These are phyloP conservation scores for Eutypa lata DNA, from an alignment of 2,329 filamentous ascomycete species.

Conservation along the genomic window DNA sequence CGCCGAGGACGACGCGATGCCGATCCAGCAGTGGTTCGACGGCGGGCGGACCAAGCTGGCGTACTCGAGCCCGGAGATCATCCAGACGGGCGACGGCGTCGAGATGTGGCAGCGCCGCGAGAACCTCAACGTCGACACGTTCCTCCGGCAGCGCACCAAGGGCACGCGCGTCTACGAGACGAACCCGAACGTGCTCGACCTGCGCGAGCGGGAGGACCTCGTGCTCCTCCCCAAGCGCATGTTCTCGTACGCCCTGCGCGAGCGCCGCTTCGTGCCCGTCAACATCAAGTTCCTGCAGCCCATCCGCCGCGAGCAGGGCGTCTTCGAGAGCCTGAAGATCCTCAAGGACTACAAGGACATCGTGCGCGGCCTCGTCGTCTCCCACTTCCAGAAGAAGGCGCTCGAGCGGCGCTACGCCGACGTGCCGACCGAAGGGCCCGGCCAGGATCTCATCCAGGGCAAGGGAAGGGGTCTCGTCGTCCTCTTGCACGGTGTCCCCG, in stretches of 20 bases:
- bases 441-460: slow-evolving; percentile 41
- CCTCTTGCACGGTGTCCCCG: slow-evolving; percentile 44
- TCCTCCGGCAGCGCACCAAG: slow-evolving; percentile 32
- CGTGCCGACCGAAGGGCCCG: slow-evolving; percentile 21
- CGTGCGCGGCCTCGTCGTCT: slow-evolving; percentile 36
- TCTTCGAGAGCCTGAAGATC: slow-evolving; percentile 39
- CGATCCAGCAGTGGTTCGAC: slow-evolving; percentile 37
- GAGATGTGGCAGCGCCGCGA: slow-evolving; percentile 35
- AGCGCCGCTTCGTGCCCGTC: slow-evolving; percentile 36
- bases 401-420: slow-evolving; percentile 31
- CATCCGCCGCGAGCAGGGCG: slow-evolving; percentile 31
- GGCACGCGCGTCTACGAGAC: slow-evolving; percentile 32
- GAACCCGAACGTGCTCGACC: slow-evolving; percentile 22
- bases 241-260: slow-evolving; percentile 38
- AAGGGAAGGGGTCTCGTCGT: slow-evolving; percentile 44
- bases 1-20: slow-evolving; percentile 31
- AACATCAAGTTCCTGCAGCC: slow-evolving; percentile 33
- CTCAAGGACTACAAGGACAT: slow-evolving; percentile 39
- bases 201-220: slow-evolving; percentile 24
- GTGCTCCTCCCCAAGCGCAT: slow-evolving; percentile 38
- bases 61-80: slow-evolving; percentile 31
- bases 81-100: slow-evolving; percentile 33
- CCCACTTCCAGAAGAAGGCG: slow-evolving; percentile 38
- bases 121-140: slow-evolving; percentile 30
- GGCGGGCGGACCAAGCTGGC: slow-evolving; percentile 26